Evolutionary conservation across 148 eudicot species (phyloP).

Genomic region (Diospyros lotus): DNA sequence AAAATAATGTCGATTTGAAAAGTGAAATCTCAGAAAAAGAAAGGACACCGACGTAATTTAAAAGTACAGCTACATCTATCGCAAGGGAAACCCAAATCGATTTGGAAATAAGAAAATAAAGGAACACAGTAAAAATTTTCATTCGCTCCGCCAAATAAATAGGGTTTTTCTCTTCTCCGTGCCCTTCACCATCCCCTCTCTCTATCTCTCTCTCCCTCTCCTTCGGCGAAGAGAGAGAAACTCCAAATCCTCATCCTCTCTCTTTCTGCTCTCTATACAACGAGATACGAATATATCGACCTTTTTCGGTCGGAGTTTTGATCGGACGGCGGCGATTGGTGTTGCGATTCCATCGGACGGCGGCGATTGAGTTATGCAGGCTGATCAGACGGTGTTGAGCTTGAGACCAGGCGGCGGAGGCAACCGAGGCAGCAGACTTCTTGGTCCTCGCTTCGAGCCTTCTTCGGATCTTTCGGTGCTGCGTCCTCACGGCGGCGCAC

Average conservation of each 20-base stretch:
- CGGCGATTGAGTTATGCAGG: conserved; percentile 67
- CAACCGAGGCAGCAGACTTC: conserved; percentile 56
- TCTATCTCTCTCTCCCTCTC: conserved; percentile 17
- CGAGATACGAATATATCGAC: too few relatives aligned
- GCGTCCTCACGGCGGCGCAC: conserved; percentile 68
- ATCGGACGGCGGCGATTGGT: neutral
- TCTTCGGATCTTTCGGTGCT: conserved; percentile 57
- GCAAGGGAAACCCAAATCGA: neutral
- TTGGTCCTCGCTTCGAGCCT: conserved; percentile 66
- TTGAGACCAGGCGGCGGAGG: conserved; percentile 92
- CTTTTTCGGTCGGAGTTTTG: conserved; percentile 8
- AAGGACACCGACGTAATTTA: neutral
- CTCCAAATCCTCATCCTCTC: neutral
- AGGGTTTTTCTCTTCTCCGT: conserved; percentile 4
- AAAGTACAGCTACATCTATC: neutral
- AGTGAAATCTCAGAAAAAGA: neutral
- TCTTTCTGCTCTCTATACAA: neutral
- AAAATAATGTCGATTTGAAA: too few relatives aligned
- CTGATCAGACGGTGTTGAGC: conserved; percentile 88
- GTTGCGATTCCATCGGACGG: conserved; percentile 19
- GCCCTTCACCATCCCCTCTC: neutral
- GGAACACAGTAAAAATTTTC: neutral
- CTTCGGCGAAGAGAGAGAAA: conserved; percentile 31
- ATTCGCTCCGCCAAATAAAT: neutral
- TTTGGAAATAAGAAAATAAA: neutral